Percentiles rank a stretch among this genome's conserved stretches.
Evolutionary conservation across 257 asterid species (phyloP).

Genomic region (Solanum chmielewskii): DNA sequence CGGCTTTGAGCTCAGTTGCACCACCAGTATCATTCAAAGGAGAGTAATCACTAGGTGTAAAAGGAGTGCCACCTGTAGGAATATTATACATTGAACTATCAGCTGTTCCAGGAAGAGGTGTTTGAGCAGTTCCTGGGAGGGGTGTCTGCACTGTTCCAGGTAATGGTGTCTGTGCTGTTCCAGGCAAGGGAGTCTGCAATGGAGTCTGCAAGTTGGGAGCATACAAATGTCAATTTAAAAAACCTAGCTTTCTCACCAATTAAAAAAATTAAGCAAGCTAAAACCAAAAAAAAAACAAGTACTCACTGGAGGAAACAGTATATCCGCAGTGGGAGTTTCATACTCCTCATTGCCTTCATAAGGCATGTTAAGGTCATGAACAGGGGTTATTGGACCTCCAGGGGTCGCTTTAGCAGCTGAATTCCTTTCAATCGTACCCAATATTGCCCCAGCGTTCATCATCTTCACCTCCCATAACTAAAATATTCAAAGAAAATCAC

Average conservation of each 20-base stretch:
- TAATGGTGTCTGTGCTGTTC: constrained; percentile 64
- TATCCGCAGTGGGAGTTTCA: constrained; percentile 94
- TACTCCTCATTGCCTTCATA: constrained; percentile 93
- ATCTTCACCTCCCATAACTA: constrained; percentile 90
- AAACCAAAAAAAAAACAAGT: not conserved
- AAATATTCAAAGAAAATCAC: constrained; percentile 4
- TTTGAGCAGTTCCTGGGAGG: constrained; percentile 53
- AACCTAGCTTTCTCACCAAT: not conserved
- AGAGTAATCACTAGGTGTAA: constrained; percentile 63
- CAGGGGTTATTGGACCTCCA: constrained; percentile 59
- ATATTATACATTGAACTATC: constrained; percentile 65
- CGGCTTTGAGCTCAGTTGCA: constrained; percentile 41
- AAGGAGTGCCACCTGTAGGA: constrained; percentile 80
- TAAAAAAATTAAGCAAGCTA: not conserved
- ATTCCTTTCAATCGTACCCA: constrained; percentile 80
- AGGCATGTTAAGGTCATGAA: constrained; percentile 92
- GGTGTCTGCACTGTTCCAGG: constrained; percentile 75
- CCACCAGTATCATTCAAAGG: constrained; percentile 44
- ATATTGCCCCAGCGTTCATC: constrained; percentile 83
- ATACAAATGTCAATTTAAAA: not conserved
- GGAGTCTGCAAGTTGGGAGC: constrained; percentile 57
- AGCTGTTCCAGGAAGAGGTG: constrained; percentile 62
- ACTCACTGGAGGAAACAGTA: constrained; percentile 93
- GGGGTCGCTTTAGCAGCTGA: constrained; percentile 27
- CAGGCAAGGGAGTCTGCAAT: constrained; percentile 74